Evolutionary conservation across 495 filamentous ascomycete genomes (phyloP).

Genomic region (Penicillium desertorum): DNA sequence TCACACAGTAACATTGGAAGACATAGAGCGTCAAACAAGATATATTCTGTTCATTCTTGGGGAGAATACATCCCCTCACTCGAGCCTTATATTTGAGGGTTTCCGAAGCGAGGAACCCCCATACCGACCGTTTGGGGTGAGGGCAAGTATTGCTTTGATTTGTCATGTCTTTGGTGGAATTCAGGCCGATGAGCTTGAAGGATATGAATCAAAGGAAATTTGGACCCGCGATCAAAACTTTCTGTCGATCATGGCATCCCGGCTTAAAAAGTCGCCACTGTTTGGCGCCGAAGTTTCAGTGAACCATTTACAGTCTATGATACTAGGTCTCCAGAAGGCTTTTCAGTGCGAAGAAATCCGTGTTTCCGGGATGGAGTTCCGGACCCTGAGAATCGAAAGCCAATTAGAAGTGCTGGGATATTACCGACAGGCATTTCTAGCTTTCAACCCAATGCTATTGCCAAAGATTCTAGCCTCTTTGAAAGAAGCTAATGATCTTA

Average conservation of each 20-base stretch:
- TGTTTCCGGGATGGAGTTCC: neutral
- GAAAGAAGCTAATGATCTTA: neutral
- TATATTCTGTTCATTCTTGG: neutral
- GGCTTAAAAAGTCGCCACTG: conserved; percentile 3
- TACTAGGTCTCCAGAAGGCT: neutral
- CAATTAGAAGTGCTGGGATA: neutral
- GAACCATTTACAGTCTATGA: conserved; percentile 2
- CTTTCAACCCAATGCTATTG: too few relatives aligned
- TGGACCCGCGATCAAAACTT: neutral
- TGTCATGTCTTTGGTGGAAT: neutral
- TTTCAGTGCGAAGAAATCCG: conserved; percentile 5
- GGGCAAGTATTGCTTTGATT: conserved; percentile 2
- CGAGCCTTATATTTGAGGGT: neutral
- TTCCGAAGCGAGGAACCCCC: neutral
- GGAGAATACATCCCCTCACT: neutral
- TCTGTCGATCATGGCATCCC: neutral
- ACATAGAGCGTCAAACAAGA: neutral
- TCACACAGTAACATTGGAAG: neutral
- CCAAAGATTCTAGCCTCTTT: neutral
- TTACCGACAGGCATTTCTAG: too few relatives aligned
- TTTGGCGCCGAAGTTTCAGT: neutral
- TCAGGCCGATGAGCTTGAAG: neutral
- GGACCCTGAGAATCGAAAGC: neutral
- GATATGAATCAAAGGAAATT: conserved; percentile 1
- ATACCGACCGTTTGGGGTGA: neutral